These are phyloP conservation scores for Colletotrichum euphorbiae DNA, from an alignment of 2,329 filamentous ascomycete species.

Conservation along the genomic window DNA sequence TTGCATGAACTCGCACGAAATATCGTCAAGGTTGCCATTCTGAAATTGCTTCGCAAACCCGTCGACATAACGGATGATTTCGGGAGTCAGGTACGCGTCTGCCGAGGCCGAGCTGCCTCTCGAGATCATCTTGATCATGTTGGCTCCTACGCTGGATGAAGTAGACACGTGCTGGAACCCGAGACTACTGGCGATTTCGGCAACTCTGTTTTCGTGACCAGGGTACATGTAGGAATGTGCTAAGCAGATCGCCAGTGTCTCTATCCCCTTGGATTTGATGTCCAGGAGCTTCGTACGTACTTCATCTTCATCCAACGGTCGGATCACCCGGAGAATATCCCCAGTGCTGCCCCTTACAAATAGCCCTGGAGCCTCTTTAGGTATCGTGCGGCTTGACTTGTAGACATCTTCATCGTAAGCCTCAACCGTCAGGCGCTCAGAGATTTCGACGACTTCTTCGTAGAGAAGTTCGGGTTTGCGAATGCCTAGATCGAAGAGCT, in stretches of 20 bases:
- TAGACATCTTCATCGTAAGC: conserved; percentile 45
- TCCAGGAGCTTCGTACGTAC: conserved; percentile 70
- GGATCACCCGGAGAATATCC: conserved; percentile 75
- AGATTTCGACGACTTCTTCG: conserved; percentile 76
- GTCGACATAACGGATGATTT: conserved; percentile 75
- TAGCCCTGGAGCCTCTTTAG: background rate
- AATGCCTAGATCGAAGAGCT: conserved; percentile 80
- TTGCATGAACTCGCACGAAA: conserved; percentile 80
- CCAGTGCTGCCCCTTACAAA: conserved; percentile 70
- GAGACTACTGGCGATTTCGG: conserved; percentile 50
- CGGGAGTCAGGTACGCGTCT: conserved; percentile 81
- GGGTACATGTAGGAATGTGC: conserved; percentile 80
- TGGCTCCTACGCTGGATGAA: conserved; percentile 52
- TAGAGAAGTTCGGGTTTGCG: conserved; percentile 76
- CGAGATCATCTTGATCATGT: conserved; percentile 78
- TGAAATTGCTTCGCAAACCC: conserved; percentile 54
- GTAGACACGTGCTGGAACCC: conserved; percentile 72
- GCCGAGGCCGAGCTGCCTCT: conserved; percentile 81
- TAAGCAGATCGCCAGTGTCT: conserved; percentile 75
- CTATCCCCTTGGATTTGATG: conserved; percentile 63
- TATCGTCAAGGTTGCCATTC: conserved; percentile 61
- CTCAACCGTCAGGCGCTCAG: conserved; percentile 79
- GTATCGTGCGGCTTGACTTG: conserved; percentile 8
- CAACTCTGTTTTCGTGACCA: conserved; percentile 61
- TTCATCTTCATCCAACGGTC: conserved; percentile 60